phyloP scores from a whole-genome alignment of 164 flowering plant species.

The Umbilicus rupestris region DNA sequence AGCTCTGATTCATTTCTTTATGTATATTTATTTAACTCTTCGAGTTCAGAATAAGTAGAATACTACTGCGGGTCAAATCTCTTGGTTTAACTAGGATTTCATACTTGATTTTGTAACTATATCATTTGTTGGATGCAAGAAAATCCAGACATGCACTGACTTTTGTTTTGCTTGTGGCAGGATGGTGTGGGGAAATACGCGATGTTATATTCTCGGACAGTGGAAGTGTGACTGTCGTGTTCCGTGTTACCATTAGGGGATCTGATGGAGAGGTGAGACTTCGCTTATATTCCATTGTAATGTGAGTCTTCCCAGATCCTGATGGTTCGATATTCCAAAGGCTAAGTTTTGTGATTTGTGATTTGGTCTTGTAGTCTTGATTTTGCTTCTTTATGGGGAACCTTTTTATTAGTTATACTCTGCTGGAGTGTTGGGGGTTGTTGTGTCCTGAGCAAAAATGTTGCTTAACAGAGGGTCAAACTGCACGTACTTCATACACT shows the following conservation, averaged over 20 bases:
- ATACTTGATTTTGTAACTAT: background rate
- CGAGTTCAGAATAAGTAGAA: too few relatives aligned
- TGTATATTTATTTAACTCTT: too few relatives aligned
- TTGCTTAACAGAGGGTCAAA: too few relatives aligned
- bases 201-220: constrained; percentile 81
- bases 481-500: too few relatives aligned
- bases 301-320: background rate
- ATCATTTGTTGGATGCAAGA: background rate
- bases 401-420: too few relatives aligned
- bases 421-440: too few relatives aligned
- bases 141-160: background rate
- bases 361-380: background rate
- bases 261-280: constrained; percentile 90
- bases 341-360: background rate
- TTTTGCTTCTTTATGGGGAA: background rate
- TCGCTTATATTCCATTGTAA: background rate
- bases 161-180: constrained; percentile 27
- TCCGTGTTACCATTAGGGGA: constrained; percentile 86
- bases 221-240: constrained; percentile 87
- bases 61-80: background rate
- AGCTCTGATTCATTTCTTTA: too few relatives aligned
- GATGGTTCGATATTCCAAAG: background rate
- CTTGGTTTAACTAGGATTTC: background rate
- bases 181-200: constrained; percentile 98
- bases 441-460: too few relatives aligned